Evolutionary conservation across 2,329 filamentous ascomycete species (phyloP).

Genomic region (Teratosphaeria epicoccoides): DNA sequence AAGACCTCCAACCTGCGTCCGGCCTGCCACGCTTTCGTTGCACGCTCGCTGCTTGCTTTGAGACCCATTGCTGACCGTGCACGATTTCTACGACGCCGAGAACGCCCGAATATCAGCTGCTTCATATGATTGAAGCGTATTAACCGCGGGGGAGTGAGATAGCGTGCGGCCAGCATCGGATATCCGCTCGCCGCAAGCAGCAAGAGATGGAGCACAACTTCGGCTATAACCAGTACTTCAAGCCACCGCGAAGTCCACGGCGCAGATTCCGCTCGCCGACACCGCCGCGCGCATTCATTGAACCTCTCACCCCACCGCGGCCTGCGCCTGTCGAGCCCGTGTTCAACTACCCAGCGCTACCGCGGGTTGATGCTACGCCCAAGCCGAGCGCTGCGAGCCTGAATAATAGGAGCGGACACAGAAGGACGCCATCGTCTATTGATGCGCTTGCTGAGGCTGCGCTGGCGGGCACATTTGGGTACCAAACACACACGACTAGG

Average conservation of each 20-base stretch:
- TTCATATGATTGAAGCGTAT: not conserved
- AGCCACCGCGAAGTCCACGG: constrained; percentile 10
- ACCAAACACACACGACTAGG: not conserved
- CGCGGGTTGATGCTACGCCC: constrained; percentile 11
- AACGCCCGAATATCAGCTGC: not conserved
- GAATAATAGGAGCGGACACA: constrained; percentile 17
- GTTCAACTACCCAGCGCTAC: constrained; percentile 25
- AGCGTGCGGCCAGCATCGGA: not conserved
- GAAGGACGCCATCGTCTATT: constrained; percentile 28
- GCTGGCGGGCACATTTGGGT: constrained; percentile 9
- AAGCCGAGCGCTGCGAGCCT: constrained; percentile 8
- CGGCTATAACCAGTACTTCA: constrained; percentile 22
- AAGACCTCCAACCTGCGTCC: not conserved
- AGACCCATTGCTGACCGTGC: not conserved
- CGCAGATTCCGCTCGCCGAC: constrained; percentile 21
- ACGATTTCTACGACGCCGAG: not conserved
- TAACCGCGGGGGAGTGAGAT: not conserved
- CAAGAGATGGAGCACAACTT: not conserved
- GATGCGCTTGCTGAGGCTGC: constrained; percentile 36
- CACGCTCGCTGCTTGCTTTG: not conserved
- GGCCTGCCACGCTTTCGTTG: not conserved
- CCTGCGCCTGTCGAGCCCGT: constrained; percentile 22
- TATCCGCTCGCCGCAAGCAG: not conserved
- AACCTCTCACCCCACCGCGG: constrained; percentile 26
- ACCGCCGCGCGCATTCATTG: constrained; percentile 23